Percentiles rank a stretch among this genome's conserved stretches.
Evolutionary conservation across 139 green algal genomes (phyloP).

Genomic region (Chlamydomonas urium): DNA sequence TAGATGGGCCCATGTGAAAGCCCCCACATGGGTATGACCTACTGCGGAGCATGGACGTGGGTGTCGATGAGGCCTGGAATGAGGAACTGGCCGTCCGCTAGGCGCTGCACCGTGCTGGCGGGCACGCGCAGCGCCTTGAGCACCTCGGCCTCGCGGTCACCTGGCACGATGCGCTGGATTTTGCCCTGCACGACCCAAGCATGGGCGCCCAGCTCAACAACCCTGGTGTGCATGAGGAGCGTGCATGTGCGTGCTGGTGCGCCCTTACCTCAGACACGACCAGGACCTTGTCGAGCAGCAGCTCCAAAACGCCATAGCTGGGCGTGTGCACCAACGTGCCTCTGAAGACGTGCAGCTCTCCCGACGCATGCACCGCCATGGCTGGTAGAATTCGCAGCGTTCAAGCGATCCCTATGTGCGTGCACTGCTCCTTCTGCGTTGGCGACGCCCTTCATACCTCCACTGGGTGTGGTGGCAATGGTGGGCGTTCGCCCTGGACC

Average conservation of each 20-base stretch:
- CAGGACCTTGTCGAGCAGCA: conserved; percentile 26
- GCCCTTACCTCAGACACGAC: conserved; percentile 17
- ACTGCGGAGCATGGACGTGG: conserved; percentile 44
- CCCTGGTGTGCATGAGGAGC: neutral
- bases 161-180: conserved; percentile 17
- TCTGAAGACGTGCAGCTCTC: conserved; percentile 25
- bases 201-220: neutral
- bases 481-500: no score
- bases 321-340: conserved; percentile 41
- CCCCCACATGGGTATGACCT: neutral
- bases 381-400: no score
- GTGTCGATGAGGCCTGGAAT: conserved; percentile 47
- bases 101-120: neutral
- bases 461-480: no score
- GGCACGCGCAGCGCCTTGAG: conserved; percentile 11
- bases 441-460: no score
- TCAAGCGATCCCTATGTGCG: no score
- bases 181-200: conserved; percentile 28
- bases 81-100: conserved; percentile 40
- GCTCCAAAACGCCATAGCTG: conserved; percentile 30
- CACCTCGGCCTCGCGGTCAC: conserved; percentile 18
- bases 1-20: no score
- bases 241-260: no score
- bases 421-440: no score
- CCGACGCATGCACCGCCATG: no score